A percentile compares a stretch with the other conserved stretches of the same genome.
These are phyloP conservation scores for Colletotrichum salicis DNA, from an alignment of 2,329 filamentous ascomycete genomes.

Conservation along the genomic window DNA sequence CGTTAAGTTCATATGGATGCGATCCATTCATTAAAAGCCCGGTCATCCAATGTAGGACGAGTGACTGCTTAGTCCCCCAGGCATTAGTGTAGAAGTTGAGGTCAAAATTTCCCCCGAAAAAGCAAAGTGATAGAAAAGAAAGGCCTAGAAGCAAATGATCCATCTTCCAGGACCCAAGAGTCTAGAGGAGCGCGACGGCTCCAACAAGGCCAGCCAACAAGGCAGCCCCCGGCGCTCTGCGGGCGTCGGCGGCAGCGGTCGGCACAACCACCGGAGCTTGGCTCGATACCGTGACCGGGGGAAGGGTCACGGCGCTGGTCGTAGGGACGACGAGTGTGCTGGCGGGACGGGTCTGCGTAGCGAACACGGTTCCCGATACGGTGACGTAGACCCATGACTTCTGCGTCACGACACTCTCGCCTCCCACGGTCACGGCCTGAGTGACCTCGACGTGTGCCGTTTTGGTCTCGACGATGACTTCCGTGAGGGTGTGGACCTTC, in stretches of 20 bases:
- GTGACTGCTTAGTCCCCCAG: not conserved
- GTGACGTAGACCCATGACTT: constrained; percentile 46
- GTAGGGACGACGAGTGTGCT: constrained; percentile 45
- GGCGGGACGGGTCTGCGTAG: constrained; percentile 39
- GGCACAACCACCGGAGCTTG: constrained; percentile 40
- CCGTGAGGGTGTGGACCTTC: constrained; percentile 48
- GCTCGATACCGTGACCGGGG: constrained; percentile 40
- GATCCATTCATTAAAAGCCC: not conserved
- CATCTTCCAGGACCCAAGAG: not conserved
- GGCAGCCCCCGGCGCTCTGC: constrained; percentile 48
- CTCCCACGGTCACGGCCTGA: constrained; percentile 46
- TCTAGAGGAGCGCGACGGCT: constrained; percentile 50
- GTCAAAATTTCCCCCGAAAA: not conserved
- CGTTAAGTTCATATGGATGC: constrained; percentile 6
- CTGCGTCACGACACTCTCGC: constrained; percentile 47
- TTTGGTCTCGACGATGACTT: constrained; percentile 53
- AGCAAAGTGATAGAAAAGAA: not conserved
- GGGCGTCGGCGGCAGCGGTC: constrained; percentile 44
- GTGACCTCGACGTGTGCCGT: constrained; percentile 53
- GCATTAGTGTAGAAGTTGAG: not conserved
- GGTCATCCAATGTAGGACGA: not conserved
- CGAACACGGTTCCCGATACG: constrained; percentile 41
- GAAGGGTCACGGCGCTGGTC: constrained; percentile 41
- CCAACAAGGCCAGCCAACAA: constrained; percentile 52
- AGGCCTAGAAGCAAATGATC: not conserved